phyloP scores from a whole-genome alignment of 805 yeast species.

The Wickerhamomyces sydowiorum region DNA sequence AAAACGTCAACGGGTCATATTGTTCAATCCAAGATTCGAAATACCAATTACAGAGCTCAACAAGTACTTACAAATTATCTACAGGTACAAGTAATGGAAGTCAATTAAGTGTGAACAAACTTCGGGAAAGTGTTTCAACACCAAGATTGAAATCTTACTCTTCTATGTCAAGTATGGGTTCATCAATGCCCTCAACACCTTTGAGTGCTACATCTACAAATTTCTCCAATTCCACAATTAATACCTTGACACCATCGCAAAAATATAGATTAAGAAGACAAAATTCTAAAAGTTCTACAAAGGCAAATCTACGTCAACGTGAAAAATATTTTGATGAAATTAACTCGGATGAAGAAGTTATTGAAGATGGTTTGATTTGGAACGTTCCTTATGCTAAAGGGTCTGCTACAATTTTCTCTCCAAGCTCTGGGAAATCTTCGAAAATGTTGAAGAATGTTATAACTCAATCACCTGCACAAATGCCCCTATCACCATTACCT shows the following conservation, averaged over 20 bases:
- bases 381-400: constrained; percentile 45
- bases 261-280: constrained; percentile 33
- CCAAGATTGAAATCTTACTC: constrained; percentile 1
- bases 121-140: constrained; percentile 2
- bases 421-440: constrained; percentile 20
- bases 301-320: constrained; percentile 26
- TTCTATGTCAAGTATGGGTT: not conserved
- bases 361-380: constrained; percentile 39
- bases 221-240: constrained; percentile 11
- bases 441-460: constrained; percentile 15
- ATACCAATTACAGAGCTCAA: not conserved
- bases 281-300: constrained; percentile 27
- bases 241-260: constrained; percentile 36
- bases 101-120: not conserved
- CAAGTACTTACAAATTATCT: not conserved
- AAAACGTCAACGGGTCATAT: not conserved
- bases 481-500: constrained; percentile 48
- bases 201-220: not conserved
- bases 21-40: not conserved
- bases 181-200: not conserved
- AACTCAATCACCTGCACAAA: constrained; percentile 16
- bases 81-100: not conserved
- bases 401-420: constrained; percentile 16
- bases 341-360: constrained; percentile 27
- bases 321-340: constrained; percentile 35